These are phyloP conservation scores for Primulina tabacum DNA, from an alignment of 257 asterid species.

Conservation along the genomic window DNA sequence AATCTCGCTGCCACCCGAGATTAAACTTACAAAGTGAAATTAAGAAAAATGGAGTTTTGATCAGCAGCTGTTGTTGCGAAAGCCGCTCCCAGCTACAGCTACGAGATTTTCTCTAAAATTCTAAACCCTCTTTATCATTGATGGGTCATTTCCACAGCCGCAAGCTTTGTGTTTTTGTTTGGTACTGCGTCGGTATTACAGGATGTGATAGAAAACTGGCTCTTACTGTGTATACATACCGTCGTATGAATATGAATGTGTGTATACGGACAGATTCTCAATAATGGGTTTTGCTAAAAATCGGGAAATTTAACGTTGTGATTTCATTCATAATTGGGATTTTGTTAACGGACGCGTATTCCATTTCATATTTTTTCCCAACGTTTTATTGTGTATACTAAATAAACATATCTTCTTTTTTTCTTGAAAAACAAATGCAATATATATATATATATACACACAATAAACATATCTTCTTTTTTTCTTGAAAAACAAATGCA, in stretches of 20 bases:
- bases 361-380: constrained; percentile 14
- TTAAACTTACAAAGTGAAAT: constrained; percentile 13
- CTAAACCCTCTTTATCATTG: constrained; percentile 19
- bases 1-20: not conserved
- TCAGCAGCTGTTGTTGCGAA: constrained; percentile 45
- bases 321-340: constrained; percentile 27
- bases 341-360: constrained; percentile 13
- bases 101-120: constrained; percentile 27
- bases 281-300: constrained; percentile 1
- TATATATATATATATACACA: too few relatives aligned
- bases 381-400: constrained; percentile 26
- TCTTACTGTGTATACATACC: not conserved
- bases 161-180: constrained; percentile 16
- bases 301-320: constrained; percentile 6
- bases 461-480: too few relatives aligned
- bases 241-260: not conserved
- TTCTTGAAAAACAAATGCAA: not conserved
- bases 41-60: constrained; percentile 26
- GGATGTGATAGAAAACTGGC: constrained; percentile 28
- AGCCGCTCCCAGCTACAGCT: constrained; percentile 30
- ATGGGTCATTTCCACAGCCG: constrained; percentile 28
- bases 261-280: not conserved
- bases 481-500: too few relatives aligned
- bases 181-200: constrained; percentile 38
- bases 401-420: constrained; percentile 20